Base-by-base conservation (phyloP, 768 basidiomycete genomes). In the Omphalotus guepiniiformis region DNA sequence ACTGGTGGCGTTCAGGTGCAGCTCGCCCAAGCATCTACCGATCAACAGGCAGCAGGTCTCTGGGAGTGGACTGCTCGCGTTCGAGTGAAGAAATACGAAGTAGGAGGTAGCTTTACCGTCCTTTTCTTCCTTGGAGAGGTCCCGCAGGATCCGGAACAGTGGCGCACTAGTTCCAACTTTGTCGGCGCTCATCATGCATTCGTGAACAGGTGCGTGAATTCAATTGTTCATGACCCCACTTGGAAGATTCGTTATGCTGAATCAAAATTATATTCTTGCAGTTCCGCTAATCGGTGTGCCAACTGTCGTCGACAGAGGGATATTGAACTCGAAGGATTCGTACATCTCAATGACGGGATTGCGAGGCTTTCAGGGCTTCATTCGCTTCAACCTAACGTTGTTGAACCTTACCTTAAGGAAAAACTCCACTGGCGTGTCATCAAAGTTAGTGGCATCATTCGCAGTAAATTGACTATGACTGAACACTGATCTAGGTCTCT, bases 131-230 rank as follows among this genome's bases (percentile, higher is more conserved):
- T 80, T 5, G 76, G 74, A 2, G 50, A 49, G 3, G 67, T 69
- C 13, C 70, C 70, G 12, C 61, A 57, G 18, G 64, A 75, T 42
- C 58, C 66, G 6, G 48, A 50, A 8, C 51, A 68, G 13, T 77
- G 75, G 74, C 59, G 54, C 36, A 47, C 54, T 6, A 58, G 61
- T 49, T 50, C 60, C 3, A 57, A 62, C 44, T 70, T 69, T 51
- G 71, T 75, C 30, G 78, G 74, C n/a, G 59, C 68, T 1, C 69
- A 73, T 56, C 58, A 64, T 47, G 69, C 66, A 19, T 78, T 78
- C 53, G 73, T 71, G 27, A 71, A 67, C 45, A 58, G 52, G 55
- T 56, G 16, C 23, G 47, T 29, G 3, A 11, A 12, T 3, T 35
- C 21, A 12, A 15, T 6, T 3, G 22, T n/a, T 2, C 19, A 6